Conservation (phyloP, 305 asterid genomes). For the Andrographis paniculata region DNA sequence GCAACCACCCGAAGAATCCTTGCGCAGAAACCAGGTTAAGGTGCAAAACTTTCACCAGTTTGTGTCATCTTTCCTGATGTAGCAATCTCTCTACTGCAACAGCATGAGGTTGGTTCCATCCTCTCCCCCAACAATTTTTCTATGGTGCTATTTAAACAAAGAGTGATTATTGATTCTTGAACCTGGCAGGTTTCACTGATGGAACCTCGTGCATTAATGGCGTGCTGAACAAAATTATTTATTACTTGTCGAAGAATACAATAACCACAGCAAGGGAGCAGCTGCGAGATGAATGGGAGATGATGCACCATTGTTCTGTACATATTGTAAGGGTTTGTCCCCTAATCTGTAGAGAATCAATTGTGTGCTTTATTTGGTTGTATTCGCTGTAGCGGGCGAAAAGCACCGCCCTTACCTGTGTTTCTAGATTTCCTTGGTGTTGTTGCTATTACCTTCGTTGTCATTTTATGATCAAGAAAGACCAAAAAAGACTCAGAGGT, state of each 20-base stretch:
- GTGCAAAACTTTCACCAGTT: slow-evolving; percentile 6
- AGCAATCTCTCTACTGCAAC: background rate
- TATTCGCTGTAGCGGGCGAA: slow-evolving; percentile 16
- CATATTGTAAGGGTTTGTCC: slow-evolving; percentile 27
- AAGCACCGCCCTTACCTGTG: slow-evolving; percentile 11
- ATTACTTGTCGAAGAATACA: slow-evolving; percentile 18
- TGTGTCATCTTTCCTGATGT: background rate
- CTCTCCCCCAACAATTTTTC: background rate
- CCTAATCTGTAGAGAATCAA: slow-evolving; percentile 20
- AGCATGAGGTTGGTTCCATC: background rate
- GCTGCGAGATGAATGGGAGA: slow-evolving; percentile 19
- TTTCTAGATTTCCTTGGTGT: slow-evolving; percentile 14
- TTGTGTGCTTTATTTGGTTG: slow-evolving; percentile 18
- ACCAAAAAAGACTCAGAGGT: slow-evolving; percentile 22
- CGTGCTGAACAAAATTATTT: slow-evolving; percentile 22
- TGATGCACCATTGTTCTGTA: slow-evolving; percentile 28
- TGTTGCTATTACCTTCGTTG: slow-evolving; percentile 13
- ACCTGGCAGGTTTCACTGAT: slow-evolving; percentile 11
- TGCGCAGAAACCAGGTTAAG: background rate
- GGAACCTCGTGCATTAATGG: slow-evolving; percentile 2
- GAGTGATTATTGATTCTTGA: background rate
- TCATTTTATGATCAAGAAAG: slow-evolving; percentile 10
- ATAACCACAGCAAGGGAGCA: slow-evolving; percentile 13
- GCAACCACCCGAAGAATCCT: background rate
- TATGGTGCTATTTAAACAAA: background rate